A percentile compares a stretch with the other conserved stretches of the same genome.
Evolutionary conservation across 495 filamentous ascomycete species (phyloP).

Genomic region (Saxophila tyrrhenica): DNA sequence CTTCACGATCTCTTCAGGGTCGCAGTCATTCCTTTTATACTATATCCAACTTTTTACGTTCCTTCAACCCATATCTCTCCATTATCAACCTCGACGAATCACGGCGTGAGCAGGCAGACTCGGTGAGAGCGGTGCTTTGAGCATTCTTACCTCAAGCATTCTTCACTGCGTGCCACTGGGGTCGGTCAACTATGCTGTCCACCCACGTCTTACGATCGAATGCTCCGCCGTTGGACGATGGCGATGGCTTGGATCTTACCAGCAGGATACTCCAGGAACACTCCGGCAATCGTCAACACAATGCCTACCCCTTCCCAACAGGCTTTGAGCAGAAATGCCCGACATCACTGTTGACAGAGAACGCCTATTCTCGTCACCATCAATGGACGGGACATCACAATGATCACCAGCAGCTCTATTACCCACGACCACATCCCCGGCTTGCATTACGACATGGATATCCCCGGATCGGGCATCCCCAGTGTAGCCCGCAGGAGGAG

Average conservation of each 20-base stretch:
- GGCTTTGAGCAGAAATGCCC: constrained; percentile 7
- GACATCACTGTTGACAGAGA: constrained; percentile 7
- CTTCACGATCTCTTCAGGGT: background rate
- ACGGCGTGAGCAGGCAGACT: constrained; percentile 4
- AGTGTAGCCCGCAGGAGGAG: background rate
- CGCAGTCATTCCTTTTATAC: constrained; percentile 32
- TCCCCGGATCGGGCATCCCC: background rate
- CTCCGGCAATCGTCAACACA: constrained; percentile 27
- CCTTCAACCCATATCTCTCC: constrained; percentile 23
- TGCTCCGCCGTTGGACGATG: constrained; percentile 24
- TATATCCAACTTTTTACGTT: constrained; percentile 37
- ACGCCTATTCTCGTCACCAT: constrained; percentile 4
- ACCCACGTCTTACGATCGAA: constrained; percentile 33
- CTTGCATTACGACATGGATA: background rate
- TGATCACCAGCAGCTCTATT: constrained; percentile 4
- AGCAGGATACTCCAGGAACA: constrained; percentile 26
- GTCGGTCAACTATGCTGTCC: constrained; percentile 16
- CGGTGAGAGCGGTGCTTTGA: constrained; percentile 8
- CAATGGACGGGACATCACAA: background rate
- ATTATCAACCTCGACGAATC: constrained; percentile 10
- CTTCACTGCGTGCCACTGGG: constrained; percentile 21
- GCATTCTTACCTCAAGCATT: constrained; percentile 24
- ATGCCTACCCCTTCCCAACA: background rate
- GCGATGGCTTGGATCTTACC: constrained; percentile 2
- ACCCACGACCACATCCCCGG: background rate